Evolutionary conservation across 1,284 basidiomycete species (phyloP).

Genomic region (Heterobasidion irregulare): DNA sequence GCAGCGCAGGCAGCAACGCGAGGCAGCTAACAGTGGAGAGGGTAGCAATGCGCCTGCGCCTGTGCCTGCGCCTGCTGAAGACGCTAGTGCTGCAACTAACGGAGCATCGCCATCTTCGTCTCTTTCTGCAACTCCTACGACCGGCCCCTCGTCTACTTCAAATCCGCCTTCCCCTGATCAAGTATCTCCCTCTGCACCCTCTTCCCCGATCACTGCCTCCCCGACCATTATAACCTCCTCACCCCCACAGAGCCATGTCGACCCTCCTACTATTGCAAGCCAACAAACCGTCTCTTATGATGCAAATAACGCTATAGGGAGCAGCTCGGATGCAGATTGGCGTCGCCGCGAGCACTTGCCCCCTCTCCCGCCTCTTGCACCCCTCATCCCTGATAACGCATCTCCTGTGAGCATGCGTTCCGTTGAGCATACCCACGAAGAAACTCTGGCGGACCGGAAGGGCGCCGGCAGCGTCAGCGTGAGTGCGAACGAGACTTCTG

Average conservation of each 20-base stretch:
- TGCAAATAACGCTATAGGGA: background rate
- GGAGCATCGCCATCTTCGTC: background rate
- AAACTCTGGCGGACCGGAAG: too few species aligned
- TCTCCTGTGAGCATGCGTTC: too few species aligned
- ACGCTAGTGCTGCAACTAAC: slow-evolving; percentile 2
- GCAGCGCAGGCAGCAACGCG: slow-evolving; percentile 56
- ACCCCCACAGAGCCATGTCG: background rate
- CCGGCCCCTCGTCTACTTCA: background rate
- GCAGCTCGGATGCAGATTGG: background rate
- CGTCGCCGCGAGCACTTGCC: background rate
- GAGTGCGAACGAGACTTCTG: too few species aligned
- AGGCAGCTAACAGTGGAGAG: slow-evolving; percentile 37
- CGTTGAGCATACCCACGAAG: too few species aligned
- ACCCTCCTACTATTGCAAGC: background rate
- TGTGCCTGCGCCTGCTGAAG: slow-evolving; percentile 1
- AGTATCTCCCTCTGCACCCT: background rate
- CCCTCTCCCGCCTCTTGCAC: background rate
- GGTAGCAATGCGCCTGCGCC: background rate
- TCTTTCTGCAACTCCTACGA: slow-evolving; percentile 1
- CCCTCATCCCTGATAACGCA: background rate
- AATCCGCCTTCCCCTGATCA: background rate
- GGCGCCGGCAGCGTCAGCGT: too few species aligned
- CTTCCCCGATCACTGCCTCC: background rate
- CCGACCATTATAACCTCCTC: background rate
- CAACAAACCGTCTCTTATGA: background rate